Conservation (phyloP, 306 rosid genomes). For the Calophaca sinica region DNA sequence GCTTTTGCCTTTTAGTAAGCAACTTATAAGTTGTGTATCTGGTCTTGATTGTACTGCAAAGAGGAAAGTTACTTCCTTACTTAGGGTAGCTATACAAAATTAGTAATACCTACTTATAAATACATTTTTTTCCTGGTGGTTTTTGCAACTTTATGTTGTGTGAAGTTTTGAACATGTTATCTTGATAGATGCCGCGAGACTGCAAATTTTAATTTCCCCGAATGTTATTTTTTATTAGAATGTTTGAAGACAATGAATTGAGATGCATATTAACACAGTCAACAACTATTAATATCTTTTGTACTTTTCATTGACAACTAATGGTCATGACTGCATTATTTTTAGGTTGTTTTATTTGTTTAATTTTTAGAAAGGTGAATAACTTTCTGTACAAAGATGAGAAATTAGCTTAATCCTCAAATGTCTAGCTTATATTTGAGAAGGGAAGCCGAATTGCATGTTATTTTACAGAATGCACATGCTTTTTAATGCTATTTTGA, state of each 20-base stretch:
- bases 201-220: slow-evolving; percentile 15
- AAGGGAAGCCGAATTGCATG: slow-evolving; percentile 21
- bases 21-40: slow-evolving; percentile 14
- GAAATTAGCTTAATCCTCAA: slow-evolving; percentile 27
- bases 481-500: slow-evolving; percentile 12
- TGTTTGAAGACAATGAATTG: slow-evolving; percentile 5
- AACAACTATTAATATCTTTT: not conserved
- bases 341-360: not conserved
- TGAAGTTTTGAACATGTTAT: slow-evolving; percentile 9
- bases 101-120: not conserved
- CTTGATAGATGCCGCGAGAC: not conserved
- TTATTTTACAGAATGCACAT: not conserved
- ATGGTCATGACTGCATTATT: not conserved
- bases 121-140: not conserved
- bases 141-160: slow-evolving; percentile 1
- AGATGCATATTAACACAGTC: slow-evolving; percentile 11
- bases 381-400: not conserved
- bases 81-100: not conserved
- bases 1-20: not conserved
- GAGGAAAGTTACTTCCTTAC: slow-evolving; percentile 8
- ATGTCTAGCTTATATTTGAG: slow-evolving; percentile 27
- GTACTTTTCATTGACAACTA: not conserved
- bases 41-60: slow-evolving; percentile 19
- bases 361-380: not conserved
- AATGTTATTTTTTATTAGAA: not conserved